These are phyloP conservation scores for Leishmania turanica DNA, from an alignment of 208 protist genomes.

Conservation along the genomic window DNA sequence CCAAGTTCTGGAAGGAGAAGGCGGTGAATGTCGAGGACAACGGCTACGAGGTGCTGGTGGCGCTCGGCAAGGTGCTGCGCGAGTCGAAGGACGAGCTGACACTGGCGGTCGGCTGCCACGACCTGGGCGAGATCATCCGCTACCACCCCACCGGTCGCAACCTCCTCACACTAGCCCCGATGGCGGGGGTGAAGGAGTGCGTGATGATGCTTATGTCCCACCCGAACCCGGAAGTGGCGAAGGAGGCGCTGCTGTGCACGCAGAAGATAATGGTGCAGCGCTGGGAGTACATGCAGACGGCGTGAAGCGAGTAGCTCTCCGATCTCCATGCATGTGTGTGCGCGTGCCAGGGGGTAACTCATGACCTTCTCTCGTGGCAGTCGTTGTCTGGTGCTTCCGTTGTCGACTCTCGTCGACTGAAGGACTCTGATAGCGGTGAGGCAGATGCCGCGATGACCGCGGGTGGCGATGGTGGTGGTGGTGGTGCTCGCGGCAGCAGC, in stretches of 20 bases:
- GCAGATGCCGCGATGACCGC: not conserved
- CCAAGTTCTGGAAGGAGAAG: constrained; percentile 95
- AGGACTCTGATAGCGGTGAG: not conserved
- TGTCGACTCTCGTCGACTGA: not conserved
- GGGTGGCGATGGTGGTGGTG: not conserved
- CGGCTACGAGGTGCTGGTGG: constrained; percentile 89
- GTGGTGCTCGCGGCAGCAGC: not conserved
- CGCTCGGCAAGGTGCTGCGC: constrained; percentile 84
- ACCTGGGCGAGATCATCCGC: constrained; percentile 92
- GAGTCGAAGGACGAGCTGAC: constrained; percentile 61
- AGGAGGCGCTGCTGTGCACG: constrained; percentile 90
- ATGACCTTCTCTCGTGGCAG: not conserved
- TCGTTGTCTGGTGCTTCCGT: not conserved
- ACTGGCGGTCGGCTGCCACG: constrained; percentile 90
- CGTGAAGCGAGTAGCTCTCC: constrained; percentile 11
- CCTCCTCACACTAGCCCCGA: constrained; percentile 65
- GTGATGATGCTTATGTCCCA: constrained; percentile 90
- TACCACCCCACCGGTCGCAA: constrained; percentile 91
- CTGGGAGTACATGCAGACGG: constrained; percentile 88
- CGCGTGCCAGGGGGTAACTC: not conserved
- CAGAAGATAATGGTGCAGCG: constrained; percentile 95
- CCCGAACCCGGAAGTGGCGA: constrained; percentile 70
- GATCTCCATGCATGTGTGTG: not conserved
- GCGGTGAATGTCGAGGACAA: constrained; percentile 88
- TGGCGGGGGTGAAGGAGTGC: constrained; percentile 85